Evolutionary conservation across 371 early-diverging fungal genomes (phyloP).

Genomic region (Phascolomyces articulosus): DNA sequence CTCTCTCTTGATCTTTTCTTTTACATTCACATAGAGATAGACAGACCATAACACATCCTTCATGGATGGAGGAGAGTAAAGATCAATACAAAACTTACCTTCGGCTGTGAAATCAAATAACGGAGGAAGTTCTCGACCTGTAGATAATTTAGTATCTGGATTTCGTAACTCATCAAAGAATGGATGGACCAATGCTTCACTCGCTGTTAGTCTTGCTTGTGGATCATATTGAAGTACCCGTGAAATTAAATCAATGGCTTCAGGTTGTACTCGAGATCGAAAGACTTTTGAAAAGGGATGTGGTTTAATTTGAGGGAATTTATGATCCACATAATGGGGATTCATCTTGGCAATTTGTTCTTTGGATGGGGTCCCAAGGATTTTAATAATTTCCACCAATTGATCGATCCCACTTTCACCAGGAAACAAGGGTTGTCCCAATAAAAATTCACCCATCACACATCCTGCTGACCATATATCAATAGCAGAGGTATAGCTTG

Average conservation of each 20-base stretch:
- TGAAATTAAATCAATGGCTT: slow-evolving; percentile 88
- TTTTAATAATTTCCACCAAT: slow-evolving; percentile 98
- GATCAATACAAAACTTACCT: slow-evolving; percentile 55
- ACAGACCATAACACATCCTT: no score
- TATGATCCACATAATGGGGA: slow-evolving; percentile 93
- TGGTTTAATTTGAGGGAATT: slow-evolving; percentile 94
- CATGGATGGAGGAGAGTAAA: no score
- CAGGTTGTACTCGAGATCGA: slow-evolving; percentile 77
- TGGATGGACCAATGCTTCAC: slow-evolving; percentile 93
- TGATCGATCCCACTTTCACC: slow-evolving; percentile 99
- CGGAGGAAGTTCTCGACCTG: slow-evolving; percentile 83
- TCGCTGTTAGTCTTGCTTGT: slow-evolving; percentile 83
- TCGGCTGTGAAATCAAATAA: slow-evolving; percentile 91
- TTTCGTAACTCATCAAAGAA: slow-evolving; percentile 97
- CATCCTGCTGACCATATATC: slow-evolving; percentile 98
- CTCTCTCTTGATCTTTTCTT: not conserved
- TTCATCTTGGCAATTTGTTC: slow-evolving; percentile 95
- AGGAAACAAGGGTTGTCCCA: slow-evolving; percentile 94
- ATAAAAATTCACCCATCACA: slow-evolving; percentile 96
- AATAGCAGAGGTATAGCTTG: slow-evolving; percentile 87
- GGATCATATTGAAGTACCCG: slow-evolving; percentile 97
- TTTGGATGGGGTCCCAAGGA: slow-evolving; percentile 95
- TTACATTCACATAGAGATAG: no score
- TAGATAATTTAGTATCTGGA: slow-evolving; percentile 83
- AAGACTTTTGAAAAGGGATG: slow-evolving; percentile 75